phyloP scores from a whole-genome alignment of 352 stramenopile species.

The Phytopythium sindhum region DNA sequence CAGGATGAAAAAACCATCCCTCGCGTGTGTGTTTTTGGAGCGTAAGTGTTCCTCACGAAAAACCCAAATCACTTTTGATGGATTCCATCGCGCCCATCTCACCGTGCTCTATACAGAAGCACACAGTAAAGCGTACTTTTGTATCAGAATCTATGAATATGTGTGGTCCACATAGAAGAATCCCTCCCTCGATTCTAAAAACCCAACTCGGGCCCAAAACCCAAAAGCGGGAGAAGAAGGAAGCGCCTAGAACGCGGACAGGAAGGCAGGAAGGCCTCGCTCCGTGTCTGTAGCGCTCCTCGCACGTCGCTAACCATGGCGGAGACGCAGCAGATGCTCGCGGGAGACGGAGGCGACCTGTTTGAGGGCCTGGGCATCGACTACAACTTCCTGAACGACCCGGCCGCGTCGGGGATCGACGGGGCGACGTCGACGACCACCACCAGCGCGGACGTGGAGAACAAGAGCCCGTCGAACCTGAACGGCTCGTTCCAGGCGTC shows the following conservation, averaged over 20 bases:
- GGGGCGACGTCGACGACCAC: neutral
- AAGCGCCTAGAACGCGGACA: neutral
- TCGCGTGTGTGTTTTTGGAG: too few species aligned
- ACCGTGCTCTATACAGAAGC: too few species aligned
- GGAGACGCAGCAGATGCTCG: conserved; percentile 28
- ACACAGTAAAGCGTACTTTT: too few species aligned
- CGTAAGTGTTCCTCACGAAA: too few species aligned
- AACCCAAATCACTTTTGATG: too few species aligned
- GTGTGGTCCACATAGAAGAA: neutral
- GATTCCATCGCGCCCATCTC: too few species aligned
- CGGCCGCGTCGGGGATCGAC: conserved; percentile 7
- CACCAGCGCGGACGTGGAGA: conserved; percentile 4
- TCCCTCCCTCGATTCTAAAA: too few species aligned
- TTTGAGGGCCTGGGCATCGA: conserved; percentile 50
- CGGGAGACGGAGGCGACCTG: conserved; percentile 20
- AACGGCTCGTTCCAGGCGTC: neutral
- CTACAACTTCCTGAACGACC: conserved; percentile 39
- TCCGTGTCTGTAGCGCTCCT: too few species aligned
- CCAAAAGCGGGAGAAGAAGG: conserved; percentile 1
- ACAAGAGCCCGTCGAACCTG: conserved; percentile 8
- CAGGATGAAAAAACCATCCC: too few species aligned
- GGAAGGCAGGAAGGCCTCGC: neutral
- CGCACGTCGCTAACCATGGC: conserved; percentile 18
- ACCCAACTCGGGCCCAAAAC: neutral
- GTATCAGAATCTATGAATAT: too few species aligned